phyloP scores from a whole-genome alignment of 2,329 filamentous ascomycete species.

The Verticillium nonalfalfae region DNA sequence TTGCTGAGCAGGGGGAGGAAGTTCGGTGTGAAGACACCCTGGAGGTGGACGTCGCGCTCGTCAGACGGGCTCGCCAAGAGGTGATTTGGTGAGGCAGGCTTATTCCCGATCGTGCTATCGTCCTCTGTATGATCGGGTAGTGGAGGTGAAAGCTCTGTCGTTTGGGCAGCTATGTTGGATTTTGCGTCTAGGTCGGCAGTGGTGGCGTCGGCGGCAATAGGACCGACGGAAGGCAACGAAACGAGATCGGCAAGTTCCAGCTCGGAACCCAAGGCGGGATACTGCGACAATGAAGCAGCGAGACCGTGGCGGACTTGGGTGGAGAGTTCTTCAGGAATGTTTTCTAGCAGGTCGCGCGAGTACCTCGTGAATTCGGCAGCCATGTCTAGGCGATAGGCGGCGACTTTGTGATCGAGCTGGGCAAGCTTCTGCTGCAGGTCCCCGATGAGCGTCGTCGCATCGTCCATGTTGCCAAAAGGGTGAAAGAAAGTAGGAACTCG shows the following conservation, averaged over 20 bases:
- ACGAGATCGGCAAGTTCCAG: constrained; percentile 18
- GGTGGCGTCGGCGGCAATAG: constrained; percentile 8
- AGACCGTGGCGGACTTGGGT: constrained; percentile 39
- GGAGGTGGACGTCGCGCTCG: constrained; percentile 53
- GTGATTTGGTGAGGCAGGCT: neutral
- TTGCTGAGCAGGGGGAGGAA: constrained; percentile 55
- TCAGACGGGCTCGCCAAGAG: constrained; percentile 34
- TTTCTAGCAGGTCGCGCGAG: constrained; percentile 41
- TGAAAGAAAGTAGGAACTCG: neutral
- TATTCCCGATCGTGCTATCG: constrained; percentile 4
- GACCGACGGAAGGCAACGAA: constrained; percentile 21
- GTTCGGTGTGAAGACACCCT: constrained; percentile 56
- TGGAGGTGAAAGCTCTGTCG: neutral
- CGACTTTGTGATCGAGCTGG: constrained; percentile 52
- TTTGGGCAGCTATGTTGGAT: constrained; percentile 3
- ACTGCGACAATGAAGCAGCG: constrained; percentile 34
- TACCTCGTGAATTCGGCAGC: constrained; percentile 50
- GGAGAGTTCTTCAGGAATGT: constrained; percentile 39
- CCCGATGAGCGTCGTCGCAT: constrained; percentile 39
- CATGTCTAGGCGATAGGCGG: constrained; percentile 50
- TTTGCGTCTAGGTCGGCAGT: constrained; percentile 9
- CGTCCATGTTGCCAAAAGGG: constrained; percentile 29
- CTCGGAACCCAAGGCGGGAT: constrained; percentile 36
- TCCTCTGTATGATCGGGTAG: neutral
- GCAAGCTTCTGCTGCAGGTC: constrained; percentile 47